phyloP scores from a whole-genome alignment of 768 basidiomycete species.

The Lenzites betulinus region DNA sequence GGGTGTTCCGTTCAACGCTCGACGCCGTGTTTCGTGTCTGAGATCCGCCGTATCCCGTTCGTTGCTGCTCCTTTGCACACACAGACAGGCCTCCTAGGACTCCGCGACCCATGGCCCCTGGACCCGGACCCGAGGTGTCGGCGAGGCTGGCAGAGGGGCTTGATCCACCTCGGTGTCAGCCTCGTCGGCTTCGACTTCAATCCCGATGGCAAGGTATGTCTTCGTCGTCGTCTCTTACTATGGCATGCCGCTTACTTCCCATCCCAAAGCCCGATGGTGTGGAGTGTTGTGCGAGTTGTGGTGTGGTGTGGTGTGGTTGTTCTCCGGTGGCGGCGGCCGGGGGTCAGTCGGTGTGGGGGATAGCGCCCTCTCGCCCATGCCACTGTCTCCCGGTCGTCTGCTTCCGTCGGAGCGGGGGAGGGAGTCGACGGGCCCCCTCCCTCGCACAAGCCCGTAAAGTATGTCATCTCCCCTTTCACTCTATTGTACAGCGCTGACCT shows the following conservation, averaged over 20 bases:
- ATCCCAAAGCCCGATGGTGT: too few species aligned
- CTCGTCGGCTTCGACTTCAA: too few species aligned
- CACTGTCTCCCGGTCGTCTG: neutral
- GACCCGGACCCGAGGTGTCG: neutral
- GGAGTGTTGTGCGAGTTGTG: too few species aligned
- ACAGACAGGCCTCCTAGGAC: neutral
- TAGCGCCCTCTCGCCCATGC: neutral
- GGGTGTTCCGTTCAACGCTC: neutral
- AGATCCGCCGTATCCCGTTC: neutral
- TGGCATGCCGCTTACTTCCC: too few species aligned
- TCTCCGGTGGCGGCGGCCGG: neutral
- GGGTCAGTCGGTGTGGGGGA: neutral
- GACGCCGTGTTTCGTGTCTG: neutral
- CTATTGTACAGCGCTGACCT: neutral
- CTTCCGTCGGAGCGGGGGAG: neutral
- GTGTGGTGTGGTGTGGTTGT: neutral
- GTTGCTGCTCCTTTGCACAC: neutral
- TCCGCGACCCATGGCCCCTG: neutral
- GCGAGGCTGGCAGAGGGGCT: neutral
- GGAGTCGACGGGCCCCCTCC: neutral
- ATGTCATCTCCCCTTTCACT: neutral
- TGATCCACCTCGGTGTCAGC: neutral
- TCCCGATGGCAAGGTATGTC: neutral
- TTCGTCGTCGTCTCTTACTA: neutral
- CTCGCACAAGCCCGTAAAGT: neutral